Evolutionary conservation across 2,329 filamentous ascomycete species (phyloP), one percentile per base, ranked within the genome.

Genomic region (Coleophoma eucalyptorum): DNA sequence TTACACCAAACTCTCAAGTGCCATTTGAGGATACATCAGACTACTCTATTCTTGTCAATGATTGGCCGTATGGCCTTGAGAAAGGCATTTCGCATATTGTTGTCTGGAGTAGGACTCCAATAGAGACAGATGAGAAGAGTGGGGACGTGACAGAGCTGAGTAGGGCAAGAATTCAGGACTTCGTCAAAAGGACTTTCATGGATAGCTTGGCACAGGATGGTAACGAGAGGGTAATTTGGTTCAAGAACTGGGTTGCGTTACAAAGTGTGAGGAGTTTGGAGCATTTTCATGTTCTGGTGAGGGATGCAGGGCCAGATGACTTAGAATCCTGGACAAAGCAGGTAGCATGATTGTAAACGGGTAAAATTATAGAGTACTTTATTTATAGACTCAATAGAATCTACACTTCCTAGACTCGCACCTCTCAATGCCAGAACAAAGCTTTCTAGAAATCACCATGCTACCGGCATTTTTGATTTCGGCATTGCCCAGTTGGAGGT

Each of bases 211-310:
- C 21, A 48, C 32, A 26, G 13, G 13, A 16, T 26, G 46, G 20
- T 12, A 35, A 20, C 10, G 69, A 75, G 5, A 72, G 70, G 45
- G 81, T 86, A 42, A 66, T 91, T 54, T 97, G 91, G 90, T 97
- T 97, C 72, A 95, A 93, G 78, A 97, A 97, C 62, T 96, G 91
- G 91, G 84, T 83, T 53, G 83, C 84, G 21, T 72, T 97, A 65
- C 95, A 97, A 74, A 95, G 89, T 61, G 87, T 97, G 40, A 83
- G 92, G 61, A 81, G 88, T 3, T 75, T 97, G 43, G 92, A 96
- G 72, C 93, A 97, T 67, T 86, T 97, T 62, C 93, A 97, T 69
- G 83, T 97, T 33, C 65, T 87, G 61, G 79, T 86, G 46, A 77
- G 71, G 49, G 73, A 80, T 59, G 79, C 75, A 20, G 74, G 74